Base-by-base conservation (phyloP, 2,329 filamentous ascomycete genomes). In the Pseudocercospora fuligena region DNA sequence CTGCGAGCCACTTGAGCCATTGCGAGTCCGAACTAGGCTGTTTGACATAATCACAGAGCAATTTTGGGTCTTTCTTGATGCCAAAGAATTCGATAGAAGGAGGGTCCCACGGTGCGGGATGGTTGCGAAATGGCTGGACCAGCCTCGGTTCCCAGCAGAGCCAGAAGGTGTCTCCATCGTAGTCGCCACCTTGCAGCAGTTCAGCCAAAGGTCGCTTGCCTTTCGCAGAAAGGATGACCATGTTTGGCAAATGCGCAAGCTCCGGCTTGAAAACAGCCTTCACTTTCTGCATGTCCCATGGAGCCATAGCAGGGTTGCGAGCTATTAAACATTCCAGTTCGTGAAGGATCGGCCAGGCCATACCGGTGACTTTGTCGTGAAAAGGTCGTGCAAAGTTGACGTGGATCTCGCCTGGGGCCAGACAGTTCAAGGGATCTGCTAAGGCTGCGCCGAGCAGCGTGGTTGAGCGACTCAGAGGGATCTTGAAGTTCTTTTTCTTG, bases 141-240 rank as follows among this genome's bases (percentile, higher is more conserved):
- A 95, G 84, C 0, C 80, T 78, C 0, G 82, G 80, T 29, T 94
- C 90, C 90, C 90, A 94, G 73, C 90, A 92, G 0, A 92, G 79
- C 90, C 91, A 94, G 4, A 91, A 84, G 12, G 81, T 85, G 68
- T 95, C 92, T 0, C 92, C 92, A 70, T 94, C 92, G 68, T 93
- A 94, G 73, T 94, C 92, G 0, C 92, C 92, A 0, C 92, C 92
- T 1, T 91, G 92, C 0, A 94, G 81, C 72, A 89, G 89, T 8
- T 88, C 86, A 0, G 91, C 92, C 0, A 93, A 82, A 0, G 91
- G 87, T 0, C 79, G 80, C 27, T 84, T 75, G 0, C 91, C 91
- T 66, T 85, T 86, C 0, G 82, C 83, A 0, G 92, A 84, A 70
- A 98, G 97, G 0, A 97, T 85, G 14, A 95, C 84, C 1, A 97